Base-by-base conservation (phyloP, 768 basidiomycete species). In the Amanita polypyramis region DNA sequence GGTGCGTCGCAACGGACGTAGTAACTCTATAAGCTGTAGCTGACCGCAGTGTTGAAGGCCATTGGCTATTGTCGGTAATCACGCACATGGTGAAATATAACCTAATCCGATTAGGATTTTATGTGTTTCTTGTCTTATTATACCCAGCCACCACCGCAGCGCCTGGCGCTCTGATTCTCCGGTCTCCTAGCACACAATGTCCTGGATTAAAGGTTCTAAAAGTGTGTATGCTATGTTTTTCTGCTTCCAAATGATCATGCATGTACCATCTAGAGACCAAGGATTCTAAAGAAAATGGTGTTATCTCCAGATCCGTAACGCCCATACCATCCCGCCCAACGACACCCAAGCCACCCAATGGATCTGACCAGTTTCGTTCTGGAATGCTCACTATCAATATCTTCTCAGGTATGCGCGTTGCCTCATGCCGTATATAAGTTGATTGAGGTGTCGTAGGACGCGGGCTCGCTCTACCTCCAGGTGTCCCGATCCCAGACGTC, bases 381-480 rank as follows among this genome's bases (percentile, higher is more conserved):
- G 95, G 95, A 43, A 82, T 94, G 76, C 81, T 98, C 57, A 94
- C 90, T 53, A 93, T 99, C 63, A 81, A 91, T 52, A 92, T 99
- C 61, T 94, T 94, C 69, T 93, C 86, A 57, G 88, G 87, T 87
- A 53, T 53, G 77, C 58, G 57, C 27, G 40, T 44, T 41, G 62
- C 33, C 21, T 6, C 35, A 44, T 34, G 40, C 27, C 39, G 23
- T 47, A 21, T 29, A 39, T 44, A n/a, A 30, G 30, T 25, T 39
- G 4, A 17, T 21, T 21, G n/a, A 30, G 7, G n/a, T 54, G 14
- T 20, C 4, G 30, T 51, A 80, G 94, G 89, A 14, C 81, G 90
- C 54, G 89, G 86, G 21, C 76, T 97, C 32, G 65, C 80, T 6
- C 78, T 97, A 45, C 77, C 93, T 7, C 80, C 82, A 3, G 89